Evolutionary conservation across 75 land plant species (phyloP).

Genomic region (Pinus taeda): DNA sequence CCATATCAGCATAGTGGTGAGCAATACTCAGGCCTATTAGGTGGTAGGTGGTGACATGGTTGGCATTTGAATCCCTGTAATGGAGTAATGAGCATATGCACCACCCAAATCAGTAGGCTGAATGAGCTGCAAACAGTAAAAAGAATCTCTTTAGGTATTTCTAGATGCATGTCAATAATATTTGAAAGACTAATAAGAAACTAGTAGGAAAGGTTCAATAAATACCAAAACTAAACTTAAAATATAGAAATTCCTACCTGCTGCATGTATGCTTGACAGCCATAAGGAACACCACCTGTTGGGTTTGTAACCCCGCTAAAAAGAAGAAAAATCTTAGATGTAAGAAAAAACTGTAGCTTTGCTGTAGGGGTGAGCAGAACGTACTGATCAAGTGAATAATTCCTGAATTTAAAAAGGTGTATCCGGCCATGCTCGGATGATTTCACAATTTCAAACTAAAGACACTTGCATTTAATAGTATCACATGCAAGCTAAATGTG

Average conservation of each 20-base stretch:
- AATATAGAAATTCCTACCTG: not conserved
- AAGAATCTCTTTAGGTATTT: not conserved
- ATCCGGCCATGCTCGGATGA: slow-evolving; percentile 2
- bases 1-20: not conserved
- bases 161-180: not conserved
- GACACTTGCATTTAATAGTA: slow-evolving; percentile 9
- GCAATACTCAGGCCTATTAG: slow-evolving; percentile 1
- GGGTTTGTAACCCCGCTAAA: slow-evolving; percentile 12
- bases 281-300: slow-evolving; percentile 1
- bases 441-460: not conserved
- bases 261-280: slow-evolving; percentile 7
- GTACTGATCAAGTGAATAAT: slow-evolving; percentile 1
- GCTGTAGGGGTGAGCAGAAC: not conserved
- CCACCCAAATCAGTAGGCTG: slow-evolving; percentile 9
- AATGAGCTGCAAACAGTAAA: slow-evolving; percentile 1
- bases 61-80: too few species aligned
- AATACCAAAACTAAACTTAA: not conserved
- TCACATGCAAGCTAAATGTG: not conserved
- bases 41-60: not conserved
- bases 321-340: slow-evolving; percentile 4
- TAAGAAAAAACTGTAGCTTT: not conserved
- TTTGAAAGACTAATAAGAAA: not conserved
- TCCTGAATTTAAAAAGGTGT: slow-evolving; percentile 2
- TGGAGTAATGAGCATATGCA: not conserved
- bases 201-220: not conserved